A percentile compares a stretch with the other conserved stretches of the same genome.
These are phyloP conservation scores for Ganoderma sp. DNA, from an alignment of 1,284 basidiomycete species.

Conservation along the genomic window DNA sequence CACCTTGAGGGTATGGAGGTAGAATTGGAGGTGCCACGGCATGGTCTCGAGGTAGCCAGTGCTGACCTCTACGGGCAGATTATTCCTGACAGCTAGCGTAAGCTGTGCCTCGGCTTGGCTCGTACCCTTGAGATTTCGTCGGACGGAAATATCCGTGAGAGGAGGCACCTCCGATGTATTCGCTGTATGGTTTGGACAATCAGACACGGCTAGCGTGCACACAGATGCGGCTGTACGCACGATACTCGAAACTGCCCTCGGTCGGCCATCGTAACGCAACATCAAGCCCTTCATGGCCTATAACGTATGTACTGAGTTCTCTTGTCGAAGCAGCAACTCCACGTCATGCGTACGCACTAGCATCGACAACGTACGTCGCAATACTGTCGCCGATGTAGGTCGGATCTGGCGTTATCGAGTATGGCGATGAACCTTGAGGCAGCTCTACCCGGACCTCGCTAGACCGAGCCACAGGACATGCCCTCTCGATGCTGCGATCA, in stretches of 20 bases:
- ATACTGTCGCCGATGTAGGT: conserved; percentile 38
- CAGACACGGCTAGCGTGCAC: neutral
- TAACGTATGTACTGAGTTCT: conserved; percentile 9
- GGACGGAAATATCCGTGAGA: conserved; percentile 59
- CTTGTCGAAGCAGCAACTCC: neutral
- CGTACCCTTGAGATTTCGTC: conserved; percentile 75
- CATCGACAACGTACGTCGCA: conserved; percentile 56
- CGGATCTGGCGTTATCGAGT: conserved; percentile 59
- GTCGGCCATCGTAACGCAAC: conserved; percentile 61
- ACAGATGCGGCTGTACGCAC: conserved; percentile 45
- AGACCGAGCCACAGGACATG: conserved; percentile 63
- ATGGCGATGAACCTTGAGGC: conserved; percentile 47
- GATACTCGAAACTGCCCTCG: conserved; percentile 58
- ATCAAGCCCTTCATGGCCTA: conserved; percentile 47
- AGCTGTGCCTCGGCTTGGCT: conserved; percentile 82
- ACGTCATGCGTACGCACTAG: conserved; percentile 46
- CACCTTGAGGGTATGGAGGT: conserved; percentile 78
- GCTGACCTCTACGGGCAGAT: conserved; percentile 53
- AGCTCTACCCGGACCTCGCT: conserved; percentile 59
- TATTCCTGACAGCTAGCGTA: conserved; percentile 73
- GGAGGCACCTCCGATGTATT: conserved; percentile 38
- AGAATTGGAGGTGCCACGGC: conserved; percentile 92
- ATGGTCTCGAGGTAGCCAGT: conserved; percentile 88
- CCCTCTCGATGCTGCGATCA: conserved; percentile 64
- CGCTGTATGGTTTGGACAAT: conserved; percentile 18